A percentile compares a stretch with the other conserved stretches of the same genome.
These are phyloP conservation scores for Inonotus obliquus DNA, from an alignment of 1,284 basidiomycete genomes.

Conservation along the genomic window DNA sequence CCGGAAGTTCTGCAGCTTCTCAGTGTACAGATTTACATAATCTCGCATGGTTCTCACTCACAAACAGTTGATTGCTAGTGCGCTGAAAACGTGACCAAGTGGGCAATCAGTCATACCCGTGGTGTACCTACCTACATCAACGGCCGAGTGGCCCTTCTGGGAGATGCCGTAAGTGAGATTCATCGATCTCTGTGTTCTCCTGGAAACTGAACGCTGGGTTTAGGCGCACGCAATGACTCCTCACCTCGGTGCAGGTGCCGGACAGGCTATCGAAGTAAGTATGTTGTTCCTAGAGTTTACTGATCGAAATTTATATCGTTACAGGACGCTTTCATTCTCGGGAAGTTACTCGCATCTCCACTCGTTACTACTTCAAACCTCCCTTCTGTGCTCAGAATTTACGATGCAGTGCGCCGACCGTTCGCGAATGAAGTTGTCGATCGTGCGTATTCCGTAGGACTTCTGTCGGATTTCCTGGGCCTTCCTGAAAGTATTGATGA, in stretches of 20 bases:
- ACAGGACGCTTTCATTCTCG: slow-evolving; percentile 35
- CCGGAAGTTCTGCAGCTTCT: slow-evolving; percentile 24
- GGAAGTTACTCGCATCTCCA: slow-evolving; percentile 28
- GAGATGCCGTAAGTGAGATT: slow-evolving; percentile 23
- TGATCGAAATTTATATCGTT: background rate
- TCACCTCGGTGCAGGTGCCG: slow-evolving; percentile 35
- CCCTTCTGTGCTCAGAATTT: slow-evolving; percentile 22
- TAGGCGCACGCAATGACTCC: slow-evolving; percentile 40
- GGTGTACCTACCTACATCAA: slow-evolving; percentile 22
- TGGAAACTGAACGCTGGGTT: too few relatives aligned
- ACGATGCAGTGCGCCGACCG: slow-evolving; percentile 26
- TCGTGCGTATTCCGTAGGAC: slow-evolving; percentile 2
- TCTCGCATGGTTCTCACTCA: background rate
- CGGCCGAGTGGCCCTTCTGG: slow-evolving; percentile 24
- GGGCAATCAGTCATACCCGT: slow-evolving; percentile 25
- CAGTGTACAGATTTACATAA: slow-evolving; percentile 16
- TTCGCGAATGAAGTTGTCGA: slow-evolving; percentile 23
- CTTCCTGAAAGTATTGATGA: background rate
- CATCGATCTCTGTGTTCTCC: background rate
- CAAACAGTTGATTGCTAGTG: slow-evolving; percentile 17
- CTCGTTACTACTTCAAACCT: slow-evolving; percentile 18
- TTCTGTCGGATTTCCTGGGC: slow-evolving; percentile 12
- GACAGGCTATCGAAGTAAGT: slow-evolving; percentile 31
- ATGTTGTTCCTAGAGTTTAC: background rate
- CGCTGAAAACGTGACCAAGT: slow-evolving; percentile 23